These are phyloP conservation scores for Tremella mesenterica DNA, from an alignment of 768 basidiomycete genomes.

Conservation along the genomic window DNA sequence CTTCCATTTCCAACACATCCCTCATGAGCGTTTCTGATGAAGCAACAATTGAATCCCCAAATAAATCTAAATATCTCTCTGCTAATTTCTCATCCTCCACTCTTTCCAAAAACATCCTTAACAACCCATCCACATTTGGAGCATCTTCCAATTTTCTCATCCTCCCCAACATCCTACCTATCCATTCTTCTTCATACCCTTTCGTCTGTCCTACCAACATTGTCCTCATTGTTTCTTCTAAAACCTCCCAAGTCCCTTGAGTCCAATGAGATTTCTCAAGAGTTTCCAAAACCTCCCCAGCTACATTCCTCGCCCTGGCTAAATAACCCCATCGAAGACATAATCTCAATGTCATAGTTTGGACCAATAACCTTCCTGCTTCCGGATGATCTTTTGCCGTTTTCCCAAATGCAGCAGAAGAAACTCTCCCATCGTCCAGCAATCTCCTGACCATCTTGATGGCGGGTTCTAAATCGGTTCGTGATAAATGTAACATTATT, in stretches of 20 bases:
- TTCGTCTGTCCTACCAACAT: too few species aligned
- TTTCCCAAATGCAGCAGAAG: background rate
- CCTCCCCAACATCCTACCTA: too few species aligned
- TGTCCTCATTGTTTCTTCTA: background rate
- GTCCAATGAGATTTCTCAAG: background rate
- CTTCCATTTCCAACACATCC: too few species aligned
- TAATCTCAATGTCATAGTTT: background rate
- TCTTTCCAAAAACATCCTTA: too few species aligned
- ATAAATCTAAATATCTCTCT: too few species aligned
- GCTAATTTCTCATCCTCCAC: too few species aligned
- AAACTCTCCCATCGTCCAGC: background rate
- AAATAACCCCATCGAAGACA: background rate
- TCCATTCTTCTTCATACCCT: too few species aligned
- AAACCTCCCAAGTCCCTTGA: background rate
- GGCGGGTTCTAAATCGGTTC: background rate
- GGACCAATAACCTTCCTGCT: background rate
- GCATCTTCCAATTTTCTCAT: too few species aligned
- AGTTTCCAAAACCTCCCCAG: background rate
- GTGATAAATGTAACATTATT: background rate
- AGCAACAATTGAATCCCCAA: too few species aligned
- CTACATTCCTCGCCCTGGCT: background rate
- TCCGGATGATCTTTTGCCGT: background rate
- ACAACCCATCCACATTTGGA: too few species aligned
- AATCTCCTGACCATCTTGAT: background rate
- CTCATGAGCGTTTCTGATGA: too few species aligned